Conservation (phyloP, 768 basidiomycete species). For the Tricholoma saponaceum region DNA sequence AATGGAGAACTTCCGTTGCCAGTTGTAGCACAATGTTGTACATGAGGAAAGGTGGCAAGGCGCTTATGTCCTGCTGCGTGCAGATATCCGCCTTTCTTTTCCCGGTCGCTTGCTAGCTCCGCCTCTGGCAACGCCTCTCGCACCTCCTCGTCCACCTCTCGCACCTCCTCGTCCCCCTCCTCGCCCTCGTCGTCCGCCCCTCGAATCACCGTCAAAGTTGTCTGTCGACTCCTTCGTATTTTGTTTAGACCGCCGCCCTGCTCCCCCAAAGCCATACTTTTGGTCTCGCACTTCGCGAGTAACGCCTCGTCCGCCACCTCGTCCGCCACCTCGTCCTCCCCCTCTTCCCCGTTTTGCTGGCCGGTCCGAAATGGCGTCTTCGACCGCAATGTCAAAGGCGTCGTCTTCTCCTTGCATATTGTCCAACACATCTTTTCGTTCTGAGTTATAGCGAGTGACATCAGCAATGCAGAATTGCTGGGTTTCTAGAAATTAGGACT, state of each 20-base stretch:
- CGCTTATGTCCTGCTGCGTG: constrained; percentile 31
- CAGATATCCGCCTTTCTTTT: constrained; percentile 50
- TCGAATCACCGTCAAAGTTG: constrained; percentile 49
- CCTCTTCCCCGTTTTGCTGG: constrained; percentile 56
- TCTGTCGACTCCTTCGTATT: constrained; percentile 83
- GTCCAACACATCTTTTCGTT: constrained; percentile 81
- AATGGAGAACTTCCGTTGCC: background rate
- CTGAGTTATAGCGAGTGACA: constrained; percentile 34
- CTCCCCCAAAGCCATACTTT: constrained; percentile 81
- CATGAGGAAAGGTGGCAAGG: background rate
- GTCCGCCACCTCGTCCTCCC: constrained; percentile 41
- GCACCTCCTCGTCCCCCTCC: constrained; percentile 20
- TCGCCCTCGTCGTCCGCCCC: constrained; percentile 24
- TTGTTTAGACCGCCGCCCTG: constrained; percentile 67
- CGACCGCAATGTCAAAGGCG: constrained; percentile 86
- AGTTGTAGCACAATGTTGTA: background rate
- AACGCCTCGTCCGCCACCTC: constrained; percentile 31
- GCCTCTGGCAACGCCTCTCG: constrained; percentile 27
- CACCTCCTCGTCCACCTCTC: constrained; percentile 28
- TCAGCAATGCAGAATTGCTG: background rate
- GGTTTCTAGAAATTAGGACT: constrained; percentile 20
- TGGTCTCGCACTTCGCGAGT: constrained; percentile 63
- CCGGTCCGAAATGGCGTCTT: constrained; percentile 79
- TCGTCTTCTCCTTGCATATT: constrained; percentile 55
- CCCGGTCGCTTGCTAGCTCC: constrained; percentile 45